These are phyloP conservation scores for Aristolochia fimbriata DNA, from an alignment of 164 flowering plant species.

Conservation along the genomic window DNA sequence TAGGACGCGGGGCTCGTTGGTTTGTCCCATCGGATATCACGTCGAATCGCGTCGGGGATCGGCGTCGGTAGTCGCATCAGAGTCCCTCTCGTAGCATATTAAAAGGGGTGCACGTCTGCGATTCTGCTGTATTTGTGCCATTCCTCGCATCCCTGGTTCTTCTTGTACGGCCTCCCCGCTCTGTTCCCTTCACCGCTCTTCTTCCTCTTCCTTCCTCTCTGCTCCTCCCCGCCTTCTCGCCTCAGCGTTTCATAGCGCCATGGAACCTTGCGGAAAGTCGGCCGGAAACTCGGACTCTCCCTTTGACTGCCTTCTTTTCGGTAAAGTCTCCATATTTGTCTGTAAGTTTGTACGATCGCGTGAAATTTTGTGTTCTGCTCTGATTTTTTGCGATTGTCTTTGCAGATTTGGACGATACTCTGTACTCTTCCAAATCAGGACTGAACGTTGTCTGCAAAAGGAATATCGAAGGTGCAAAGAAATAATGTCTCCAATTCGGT, in stretches of 20 bases:
- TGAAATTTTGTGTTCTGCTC: neutral
- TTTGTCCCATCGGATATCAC: no score
- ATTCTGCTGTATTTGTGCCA: neutral
- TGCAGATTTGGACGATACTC: conserved; percentile 87
- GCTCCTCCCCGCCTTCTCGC: neutral
- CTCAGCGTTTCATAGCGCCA: neutral
- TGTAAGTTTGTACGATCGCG: no score
- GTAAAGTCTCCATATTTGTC: conserved; percentile 16
- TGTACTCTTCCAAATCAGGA: conserved; percentile 57
- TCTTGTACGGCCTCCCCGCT: neutral
- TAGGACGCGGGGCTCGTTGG: no score
- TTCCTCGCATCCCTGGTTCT: neutral
- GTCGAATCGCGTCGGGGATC: no score
- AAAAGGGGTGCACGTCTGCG: no score
- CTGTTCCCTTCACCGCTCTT: no score
- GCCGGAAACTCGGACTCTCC: conserved; percentile 20
- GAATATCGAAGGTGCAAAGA: conserved; percentile 59
- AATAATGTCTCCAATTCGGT: neutral
- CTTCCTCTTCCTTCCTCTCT: no score
- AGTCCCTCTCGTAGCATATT: no score
- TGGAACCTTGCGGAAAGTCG: conserved; percentile 28
- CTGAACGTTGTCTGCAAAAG: conserved; percentile 43
- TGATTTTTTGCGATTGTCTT: neutral
- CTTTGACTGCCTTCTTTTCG: conserved; percentile 49
- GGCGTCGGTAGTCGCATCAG: no score